Base-by-base conservation (phyloP, 306 rosid genomes). In the Begonia peltatifolia region DNA sequence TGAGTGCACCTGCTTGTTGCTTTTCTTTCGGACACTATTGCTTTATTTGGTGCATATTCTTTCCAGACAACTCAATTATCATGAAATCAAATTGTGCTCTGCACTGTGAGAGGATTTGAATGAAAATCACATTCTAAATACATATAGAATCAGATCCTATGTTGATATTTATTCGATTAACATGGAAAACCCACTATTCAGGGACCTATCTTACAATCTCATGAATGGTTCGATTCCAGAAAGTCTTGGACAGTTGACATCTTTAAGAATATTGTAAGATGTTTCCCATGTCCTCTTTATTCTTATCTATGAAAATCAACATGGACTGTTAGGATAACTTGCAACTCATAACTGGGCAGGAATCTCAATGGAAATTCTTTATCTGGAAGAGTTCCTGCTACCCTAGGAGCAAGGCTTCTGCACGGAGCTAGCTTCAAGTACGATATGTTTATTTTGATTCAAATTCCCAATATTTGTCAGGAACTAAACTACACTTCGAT, bases 391-490 rank as follows among this genome's bases (percentile, higher is more conserved):
- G 93, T 92, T 53, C 94, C 96, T 2, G 71, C 79, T 56, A 66
- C 88, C 43, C 75, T 92, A 3, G 99, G 82, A 35, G 96, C 87
- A 68, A 86, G 87, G 67, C 94, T 92, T 66, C 69, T 92, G 69
- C 96, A 92, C 68, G 76, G 94, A 70, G 99, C 93, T 64, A 92
- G 99, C 74, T 92, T 86, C 87, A 86, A 92, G 99, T 83, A 81
- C 57, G 99, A 62, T 44, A 49, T 65, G 46, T 10, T 56, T 57
- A 42, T 42, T 42, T 42, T 42, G 3, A 42, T 12, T 1, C 14
- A 14, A 10, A n/a, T 30, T 30, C 38, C 9, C 38, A 30, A 30
- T 25, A 30, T 30, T 30, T 20, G 23, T 20, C 23, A 5, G 38
- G 38, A 30, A 30, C 38, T 5, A 30, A 30, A 30, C 23, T 20